Evolutionary conservation across 1,284 basidiomycete genomes (phyloP).

Genomic region (Cutaneotrichosporon cavernicola): DNA sequence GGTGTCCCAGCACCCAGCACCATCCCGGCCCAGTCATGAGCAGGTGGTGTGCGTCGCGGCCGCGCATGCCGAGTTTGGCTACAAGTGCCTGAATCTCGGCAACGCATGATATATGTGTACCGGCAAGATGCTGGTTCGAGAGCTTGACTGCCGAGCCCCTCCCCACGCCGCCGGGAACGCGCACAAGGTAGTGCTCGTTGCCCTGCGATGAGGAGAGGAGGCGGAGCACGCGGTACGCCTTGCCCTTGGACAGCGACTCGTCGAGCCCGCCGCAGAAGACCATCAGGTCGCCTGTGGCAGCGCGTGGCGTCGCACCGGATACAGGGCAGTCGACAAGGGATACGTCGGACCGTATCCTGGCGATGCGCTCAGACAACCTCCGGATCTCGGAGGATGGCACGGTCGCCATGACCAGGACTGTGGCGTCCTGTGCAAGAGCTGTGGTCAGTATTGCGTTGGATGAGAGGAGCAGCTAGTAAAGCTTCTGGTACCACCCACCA

Average conservation of each 20-base stretch:
- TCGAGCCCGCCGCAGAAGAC: slow-evolving; percentile 37
- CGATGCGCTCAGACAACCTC: slow-evolving; percentile 20
- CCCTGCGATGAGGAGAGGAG: slow-evolving; percentile 26
- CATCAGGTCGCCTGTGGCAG: slow-evolving; percentile 39
- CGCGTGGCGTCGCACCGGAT: slow-evolving; percentile 39
- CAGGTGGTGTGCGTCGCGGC: slow-evolving; percentile 14
- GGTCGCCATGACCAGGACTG: slow-evolving; percentile 40
- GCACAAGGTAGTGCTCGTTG: slow-evolving; percentile 18
- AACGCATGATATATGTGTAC: slow-evolving; percentile 27
- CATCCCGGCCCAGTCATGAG: slow-evolving; percentile 21
- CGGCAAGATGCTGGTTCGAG: slow-evolving; percentile 28
- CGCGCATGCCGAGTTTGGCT: slow-evolving; percentile 29
- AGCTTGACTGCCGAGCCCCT: slow-evolving; percentile 29
- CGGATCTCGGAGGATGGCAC: slow-evolving; percentile 30
- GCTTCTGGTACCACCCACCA: slow-evolving; percentile 6
- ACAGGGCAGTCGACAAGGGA: slow-evolving; percentile 41
- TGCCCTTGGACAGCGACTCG: not conserved
- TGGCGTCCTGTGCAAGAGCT: slow-evolving; percentile 27
- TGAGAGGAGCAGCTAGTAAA: not conserved
- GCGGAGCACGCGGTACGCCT: slow-evolving; percentile 28
- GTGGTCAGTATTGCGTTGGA: not conserved
- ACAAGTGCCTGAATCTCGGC: slow-evolving; percentile 37
- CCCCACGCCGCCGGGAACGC: slow-evolving; percentile 27
- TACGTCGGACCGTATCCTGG: slow-evolving; percentile 28
- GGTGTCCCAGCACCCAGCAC: slow-evolving; percentile 25